Evolutionary conservation across 2,329 filamentous ascomycete genomes (phyloP).

Genomic region (Fusarium sp.): DNA sequence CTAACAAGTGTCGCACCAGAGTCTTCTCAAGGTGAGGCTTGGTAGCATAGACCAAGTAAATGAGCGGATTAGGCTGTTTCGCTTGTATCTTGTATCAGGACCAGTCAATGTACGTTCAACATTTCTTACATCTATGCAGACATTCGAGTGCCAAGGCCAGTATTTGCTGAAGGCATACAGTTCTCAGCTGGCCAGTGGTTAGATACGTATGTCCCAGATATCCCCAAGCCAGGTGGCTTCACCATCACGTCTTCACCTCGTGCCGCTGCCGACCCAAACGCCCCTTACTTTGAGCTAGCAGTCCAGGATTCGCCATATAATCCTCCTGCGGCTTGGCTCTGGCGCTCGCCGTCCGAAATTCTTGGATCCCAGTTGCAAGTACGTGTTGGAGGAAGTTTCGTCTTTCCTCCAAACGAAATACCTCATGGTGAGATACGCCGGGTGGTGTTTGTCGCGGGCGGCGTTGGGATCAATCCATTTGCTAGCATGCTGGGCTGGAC

Average conservation of each 20-base stretch:
- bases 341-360: slow-evolving; percentile 69
- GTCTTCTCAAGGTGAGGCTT: slow-evolving; percentile 72
- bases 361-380: slow-evolving; percentile 71
- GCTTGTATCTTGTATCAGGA: slow-evolving; percentile 67
- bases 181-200: slow-evolving; percentile 91
- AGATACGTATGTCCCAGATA: slow-evolving; percentile 80
- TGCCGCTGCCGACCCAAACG: slow-evolving; percentile 57
- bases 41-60: slow-evolving; percentile 74
- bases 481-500: slow-evolving; percentile 79
- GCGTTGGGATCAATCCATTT: slow-evolving; percentile 85
- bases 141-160: too few relatives aligned
- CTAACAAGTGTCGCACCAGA: slow-evolving; percentile 48
- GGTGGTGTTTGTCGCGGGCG: slow-evolving; percentile 82
- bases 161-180: slow-evolving; percentile 52
- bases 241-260: slow-evolving; percentile 85
- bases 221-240: slow-evolving; percentile 83
- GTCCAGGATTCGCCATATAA: slow-evolving; percentile 79
- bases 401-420: slow-evolving; percentile 75
- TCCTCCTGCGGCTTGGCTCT: slow-evolving; percentile 82
- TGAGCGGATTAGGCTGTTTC: slow-evolving; percentile 75
- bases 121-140: background rate
- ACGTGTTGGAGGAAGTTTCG: slow-evolving; percentile 83
- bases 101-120: slow-evolving; percentile 60
- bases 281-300: slow-evolving; percentile 79
- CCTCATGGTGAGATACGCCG: slow-evolving; percentile 59